Base-by-base conservation (phyloP, 208 protist species). In the Wallacemonas rigidus region DNA sequence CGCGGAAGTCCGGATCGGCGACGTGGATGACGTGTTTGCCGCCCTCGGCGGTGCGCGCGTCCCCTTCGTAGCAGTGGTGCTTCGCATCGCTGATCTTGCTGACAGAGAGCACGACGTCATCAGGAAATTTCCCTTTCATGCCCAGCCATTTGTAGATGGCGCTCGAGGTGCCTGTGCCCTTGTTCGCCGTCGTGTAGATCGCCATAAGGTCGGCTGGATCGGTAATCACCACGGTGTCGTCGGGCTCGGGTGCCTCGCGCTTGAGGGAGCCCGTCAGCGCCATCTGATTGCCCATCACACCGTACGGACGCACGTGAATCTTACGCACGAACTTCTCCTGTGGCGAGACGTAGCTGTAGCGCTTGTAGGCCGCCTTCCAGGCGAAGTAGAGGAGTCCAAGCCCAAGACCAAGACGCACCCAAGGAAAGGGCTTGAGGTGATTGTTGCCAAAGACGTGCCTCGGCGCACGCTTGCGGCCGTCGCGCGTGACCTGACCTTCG, bases 131-230 rank as follows among this genome's bases (percentile, higher is more conserved):
- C n/a, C 78, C 84, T 50, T 78, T 76, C 17, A 92, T 79, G 5
- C 87, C 82, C 26, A 93, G 70, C 90, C 89, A 94, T 57, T 92
- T 92, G 84, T 95, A 95, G 60, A 97, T 95, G 2, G 89, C 88
- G 17, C 87, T 83, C 1, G 92, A 90, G 6, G 92, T 90, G 17
- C 90, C 92, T 1, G 68, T 81, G 3, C 85, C 90, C 45, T 72
- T 69, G 45, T 77, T 78, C 15, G 81, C 82, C 11, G 79, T 82
- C 41, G 80, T 87, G 63, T 92, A 86, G 62, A 95, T 80, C 44
- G 85, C 62, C 68, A 85, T 79, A 50, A 94, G 74, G 58, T 92
- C 88, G 12, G 89, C 83, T 0, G 86, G 75, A 64, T 95, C 92
- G 15, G 88, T 88, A 61, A 97, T 83, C 5, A 87, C 83, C 51